Percentiles rank a stretch among this genome's conserved stretches.
phyloP scores from a whole-genome alignment of 805 yeast genomes.

The Pichia nanzhaoensis region DNA sequence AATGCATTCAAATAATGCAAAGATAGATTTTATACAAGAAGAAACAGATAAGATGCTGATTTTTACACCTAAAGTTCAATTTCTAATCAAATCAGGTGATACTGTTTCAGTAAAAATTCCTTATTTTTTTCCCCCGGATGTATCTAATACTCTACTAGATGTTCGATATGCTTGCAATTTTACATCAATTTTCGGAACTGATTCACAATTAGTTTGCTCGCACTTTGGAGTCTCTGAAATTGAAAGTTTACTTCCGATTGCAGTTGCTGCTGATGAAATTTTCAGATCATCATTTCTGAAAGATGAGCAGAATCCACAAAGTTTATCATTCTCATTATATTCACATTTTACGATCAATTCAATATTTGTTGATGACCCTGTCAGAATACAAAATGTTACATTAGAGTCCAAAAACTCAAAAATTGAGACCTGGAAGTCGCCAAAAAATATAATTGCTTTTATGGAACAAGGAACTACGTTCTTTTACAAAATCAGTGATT shows the following conservation, averaged over 20 bases:
- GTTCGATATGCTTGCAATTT: slow-evolving; percentile 19
- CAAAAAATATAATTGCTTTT: slow-evolving; percentile 42
- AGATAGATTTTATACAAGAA: slow-evolving; percentile 13
- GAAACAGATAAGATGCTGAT: slow-evolving; percentile 13
- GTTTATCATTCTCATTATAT: slow-evolving; percentile 32
- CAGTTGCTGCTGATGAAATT: slow-evolving; percentile 77
- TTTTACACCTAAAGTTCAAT: slow-evolving; percentile 12
- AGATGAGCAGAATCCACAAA: neutral
- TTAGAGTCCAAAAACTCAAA: slow-evolving; percentile 17
- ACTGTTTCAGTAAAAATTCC: slow-evolving; percentile 21
- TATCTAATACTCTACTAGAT: slow-evolving; percentile 26
- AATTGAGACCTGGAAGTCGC: slow-evolving; percentile 27
- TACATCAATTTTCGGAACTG: slow-evolving; percentile 12
- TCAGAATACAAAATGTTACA: slow-evolving; percentile 42
- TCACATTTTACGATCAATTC: slow-evolving; percentile 68
- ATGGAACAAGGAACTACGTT: slow-evolving; percentile 65
- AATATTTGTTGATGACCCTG: slow-evolving; percentile 43
- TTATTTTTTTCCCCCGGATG: slow-evolving; percentile 30
- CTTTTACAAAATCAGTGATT: slow-evolving; percentile 45
- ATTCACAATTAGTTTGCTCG: slow-evolving; percentile 11
- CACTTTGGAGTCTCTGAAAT: slow-evolving; percentile 25
- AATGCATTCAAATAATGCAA: slow-evolving; percentile 1
- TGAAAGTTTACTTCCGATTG: slow-evolving; percentile 51
- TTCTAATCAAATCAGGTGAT: slow-evolving; percentile 8
- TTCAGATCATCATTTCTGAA: slow-evolving; percentile 43